phyloP scores from a whole-genome alignment of 805 yeast species.

The Kuraishia cidri region DNA sequence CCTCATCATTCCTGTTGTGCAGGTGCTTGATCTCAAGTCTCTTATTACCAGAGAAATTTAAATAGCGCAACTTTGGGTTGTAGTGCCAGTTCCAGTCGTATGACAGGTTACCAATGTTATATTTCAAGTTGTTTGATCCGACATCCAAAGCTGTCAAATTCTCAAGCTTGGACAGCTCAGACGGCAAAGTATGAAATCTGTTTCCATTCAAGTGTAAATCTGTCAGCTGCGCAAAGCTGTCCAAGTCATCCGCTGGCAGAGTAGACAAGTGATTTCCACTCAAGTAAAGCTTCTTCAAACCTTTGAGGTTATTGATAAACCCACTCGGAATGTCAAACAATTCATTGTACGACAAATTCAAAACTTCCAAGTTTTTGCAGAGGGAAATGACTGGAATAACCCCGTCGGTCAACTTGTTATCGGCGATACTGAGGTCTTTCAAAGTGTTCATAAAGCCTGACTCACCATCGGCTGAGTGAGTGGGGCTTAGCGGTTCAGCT shows the following conservation, averaged over 20 bases:
- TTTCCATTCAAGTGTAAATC: slow-evolving; percentile 73
- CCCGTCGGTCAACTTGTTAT: slow-evolving; percentile 75
- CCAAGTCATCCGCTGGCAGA: slow-evolving; percentile 83
- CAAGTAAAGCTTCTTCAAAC: slow-evolving; percentile 56
- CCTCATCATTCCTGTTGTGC: slow-evolving; percentile 40
- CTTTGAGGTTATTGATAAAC: slow-evolving; percentile 45
- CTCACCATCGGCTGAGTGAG: slow-evolving; percentile 20
- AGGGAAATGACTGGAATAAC: slow-evolving; percentile 60
- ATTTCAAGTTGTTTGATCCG: slow-evolving; percentile 83
- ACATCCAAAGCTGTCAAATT: slow-evolving; percentile 72
- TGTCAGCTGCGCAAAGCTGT: slow-evolving; percentile 43
- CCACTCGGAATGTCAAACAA: slow-evolving; percentile 75
- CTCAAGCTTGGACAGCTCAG: slow-evolving; percentile 67
- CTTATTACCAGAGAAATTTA: slow-evolving; percentile 89
- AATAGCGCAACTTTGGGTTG: slow-evolving; percentile 64
- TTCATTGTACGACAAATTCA: slow-evolving; percentile 81
- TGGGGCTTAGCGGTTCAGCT: no score
- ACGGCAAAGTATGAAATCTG: slow-evolving; percentile 77
- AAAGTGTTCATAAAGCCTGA: slow-evolving; percentile 19
- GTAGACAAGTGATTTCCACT: slow-evolving; percentile 79
- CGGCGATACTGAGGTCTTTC: slow-evolving; percentile 58
- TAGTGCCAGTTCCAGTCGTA: slow-evolving; percentile 98
- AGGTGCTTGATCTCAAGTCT: slow-evolving; percentile 80
- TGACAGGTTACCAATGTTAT: slow-evolving; percentile 89
- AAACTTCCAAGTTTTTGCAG: slow-evolving; percentile 44